Conservation (phyloP, 768 basidiomycete species). For the Amanita polypyramis region DNA sequence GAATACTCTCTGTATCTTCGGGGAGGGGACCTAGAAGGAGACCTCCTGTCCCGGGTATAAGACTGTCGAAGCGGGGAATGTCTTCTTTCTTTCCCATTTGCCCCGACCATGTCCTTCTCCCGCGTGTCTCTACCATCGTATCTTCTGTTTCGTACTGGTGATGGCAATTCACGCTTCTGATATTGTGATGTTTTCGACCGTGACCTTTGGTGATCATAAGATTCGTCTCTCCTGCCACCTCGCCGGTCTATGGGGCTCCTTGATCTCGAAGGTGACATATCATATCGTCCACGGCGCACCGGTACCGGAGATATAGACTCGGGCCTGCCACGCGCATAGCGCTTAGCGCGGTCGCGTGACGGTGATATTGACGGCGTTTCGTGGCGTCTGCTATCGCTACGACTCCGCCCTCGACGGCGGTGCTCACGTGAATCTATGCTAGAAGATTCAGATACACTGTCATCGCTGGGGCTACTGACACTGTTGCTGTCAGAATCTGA, state of each 20-base stretch:
- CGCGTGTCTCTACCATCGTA: not conserved
- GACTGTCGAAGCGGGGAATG: not conserved
- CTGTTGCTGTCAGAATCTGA: constrained; percentile 22
- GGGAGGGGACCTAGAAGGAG: not conserved
- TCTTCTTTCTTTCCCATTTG: not conserved
- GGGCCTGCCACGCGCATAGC: constrained; percentile 6
- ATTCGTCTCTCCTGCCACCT: constrained; percentile 5
- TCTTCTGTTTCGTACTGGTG: constrained; percentile 16
- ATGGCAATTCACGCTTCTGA: constrained; percentile 8
- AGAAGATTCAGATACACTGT: constrained; percentile 19
- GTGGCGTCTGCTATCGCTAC: constrained; percentile 17
- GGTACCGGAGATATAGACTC: constrained; percentile 14
- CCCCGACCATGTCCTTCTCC: not conserved
- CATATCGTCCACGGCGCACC: constrained; percentile 11
- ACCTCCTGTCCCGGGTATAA: not conserved
- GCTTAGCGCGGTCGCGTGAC: constrained; percentile 12
- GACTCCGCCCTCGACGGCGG: constrained; percentile 12
- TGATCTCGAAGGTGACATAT: not conserved
- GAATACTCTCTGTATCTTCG: not conserved
- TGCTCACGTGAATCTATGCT: constrained; percentile 10
- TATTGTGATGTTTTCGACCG: constrained; percentile 9
- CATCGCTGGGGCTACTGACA: constrained; percentile 18
- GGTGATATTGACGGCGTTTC: constrained; percentile 17
- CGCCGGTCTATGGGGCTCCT: not conserved
- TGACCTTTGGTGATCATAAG: constrained; percentile 8